These are phyloP conservation scores for Oenanthe javanica DNA, from an alignment of 140 eudicot species.

Conservation along the genomic window DNA sequence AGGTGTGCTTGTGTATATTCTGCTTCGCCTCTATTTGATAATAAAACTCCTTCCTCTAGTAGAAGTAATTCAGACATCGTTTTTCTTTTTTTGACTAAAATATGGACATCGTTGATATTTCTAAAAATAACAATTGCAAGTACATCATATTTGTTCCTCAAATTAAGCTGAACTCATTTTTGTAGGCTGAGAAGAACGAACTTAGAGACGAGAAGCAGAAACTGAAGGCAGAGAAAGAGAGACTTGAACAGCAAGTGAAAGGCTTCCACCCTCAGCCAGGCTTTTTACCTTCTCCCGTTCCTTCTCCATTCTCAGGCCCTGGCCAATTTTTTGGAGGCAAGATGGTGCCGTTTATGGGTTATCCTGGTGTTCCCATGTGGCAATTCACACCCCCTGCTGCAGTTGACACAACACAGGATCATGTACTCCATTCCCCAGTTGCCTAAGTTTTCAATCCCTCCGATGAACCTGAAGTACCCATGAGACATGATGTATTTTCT, in stretches of 20 bases:
- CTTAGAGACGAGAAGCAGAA: conserved; percentile 75
- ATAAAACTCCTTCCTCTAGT: neutral
- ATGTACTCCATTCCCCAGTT: conserved; percentile 67
- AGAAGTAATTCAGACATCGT: neutral
- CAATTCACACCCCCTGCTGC: conserved; percentile 70
- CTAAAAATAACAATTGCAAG: neutral
- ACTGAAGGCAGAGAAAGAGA: conserved; percentile 73
- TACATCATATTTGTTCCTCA: neutral
- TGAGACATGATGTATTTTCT: neutral
- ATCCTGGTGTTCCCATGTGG: conserved; percentile 83
- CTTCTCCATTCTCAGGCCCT: conserved; percentile 39
- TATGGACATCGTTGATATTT: neutral
- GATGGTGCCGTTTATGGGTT: conserved; percentile 64
- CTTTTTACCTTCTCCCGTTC: conserved; percentile 42
- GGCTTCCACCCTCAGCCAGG: conserved; percentile 43
- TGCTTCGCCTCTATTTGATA: neutral
- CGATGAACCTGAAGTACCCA: neutral
- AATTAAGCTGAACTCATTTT: neutral
- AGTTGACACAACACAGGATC: conserved; percentile 77
- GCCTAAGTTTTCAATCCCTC: conserved; percentile 27
- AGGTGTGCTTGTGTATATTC: conserved; percentile 33
- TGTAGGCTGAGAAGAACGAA: conserved; percentile 77
- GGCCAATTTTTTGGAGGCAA: conserved; percentile 43
- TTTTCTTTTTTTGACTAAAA: no score
- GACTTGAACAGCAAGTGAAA: conserved; percentile 59